Base-by-base conservation (phyloP, 164 flowering plant species). In the Litsea cubeba region DNA sequence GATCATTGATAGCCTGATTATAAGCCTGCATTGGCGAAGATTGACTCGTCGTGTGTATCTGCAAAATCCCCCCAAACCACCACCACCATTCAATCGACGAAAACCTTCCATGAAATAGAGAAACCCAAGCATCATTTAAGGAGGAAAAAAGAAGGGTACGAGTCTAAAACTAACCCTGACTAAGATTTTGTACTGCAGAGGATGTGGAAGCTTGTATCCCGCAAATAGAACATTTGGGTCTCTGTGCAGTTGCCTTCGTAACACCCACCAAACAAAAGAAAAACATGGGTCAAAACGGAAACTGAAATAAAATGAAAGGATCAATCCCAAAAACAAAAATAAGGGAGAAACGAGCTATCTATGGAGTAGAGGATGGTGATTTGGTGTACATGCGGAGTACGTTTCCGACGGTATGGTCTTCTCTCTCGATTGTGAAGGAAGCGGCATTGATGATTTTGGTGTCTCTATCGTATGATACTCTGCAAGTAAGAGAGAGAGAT, bases 1-100 rank as follows among this genome's bases (percentile, higher is more conserved):
- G 83, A 79, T 93, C 99, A 86, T 90, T 93, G 70, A 93, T 91
- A 35, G 99, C 93, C 80, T 93, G 98, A 74, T 95, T 91, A 77
- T 95, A 95, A n/a, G 95, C 97, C 81, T 95, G 98, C 95, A 93
- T 95, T 10, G 98, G 97, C 10, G 99, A 95, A 74, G 99, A 95
- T 79, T 91, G 97, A 83, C 97, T 93, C 3, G 94, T 86, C 0
- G 99, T 95, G 76, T 93, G 97, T 73, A 95, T 88, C 99, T 93
- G 82, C 78, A 83, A 71, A 81, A 35, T 35, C 6, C 7, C 40
- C 40, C 8, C 40, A 28, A 28, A 28, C 30, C 30, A 28, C 30
- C 30, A 28, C 68, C 14, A 28, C 12, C 74, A 65, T 72, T 3
- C 50, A 62, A 54, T 26, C 17, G 12, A 46, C 26, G 66, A 50